Percentiles rank a stretch among this genome's conserved stretches.
Evolutionary conservation across 2,329 filamentous ascomycete genomes (phyloP).

Genomic region (Emmonsia crescens): DNA sequence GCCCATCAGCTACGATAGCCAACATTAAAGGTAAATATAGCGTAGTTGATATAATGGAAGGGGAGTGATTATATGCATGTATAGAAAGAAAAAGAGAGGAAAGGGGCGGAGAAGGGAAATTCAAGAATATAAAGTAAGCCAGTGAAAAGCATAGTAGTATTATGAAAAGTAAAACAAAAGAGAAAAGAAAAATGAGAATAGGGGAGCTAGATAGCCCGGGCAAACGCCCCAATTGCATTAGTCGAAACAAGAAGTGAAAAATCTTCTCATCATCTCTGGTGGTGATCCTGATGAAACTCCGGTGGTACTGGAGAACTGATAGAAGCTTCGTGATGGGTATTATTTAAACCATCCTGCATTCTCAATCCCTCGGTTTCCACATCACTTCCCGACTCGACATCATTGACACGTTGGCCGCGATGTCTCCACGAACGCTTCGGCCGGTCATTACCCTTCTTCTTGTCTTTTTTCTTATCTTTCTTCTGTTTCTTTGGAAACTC

Average conservation of each 20-base stretch:
- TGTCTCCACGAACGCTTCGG: background rate
- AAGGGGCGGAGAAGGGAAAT: background rate
- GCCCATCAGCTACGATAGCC: background rate
- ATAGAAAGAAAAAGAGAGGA: background rate
- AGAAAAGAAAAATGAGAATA: background rate
- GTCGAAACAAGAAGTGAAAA: background rate
- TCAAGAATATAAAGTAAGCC: no score
- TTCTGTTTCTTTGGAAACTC: constrained; percentile 19
- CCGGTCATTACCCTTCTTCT: background rate
- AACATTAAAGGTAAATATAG: no score
- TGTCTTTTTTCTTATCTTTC: constrained; percentile 1
- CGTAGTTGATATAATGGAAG: no score
- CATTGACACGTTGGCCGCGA: background rate
- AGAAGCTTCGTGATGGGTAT: no score
- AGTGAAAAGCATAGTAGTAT: no score
- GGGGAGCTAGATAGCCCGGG: no score
- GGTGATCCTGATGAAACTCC: background rate
- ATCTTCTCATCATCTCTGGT: background rate
- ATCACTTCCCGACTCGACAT: background rate
- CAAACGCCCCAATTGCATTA: no score
- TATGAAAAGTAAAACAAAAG: background rate
- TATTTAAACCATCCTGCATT: background rate
- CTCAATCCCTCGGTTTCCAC: background rate
- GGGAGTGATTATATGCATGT: background rate
- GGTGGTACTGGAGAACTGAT: background rate